These are phyloP conservation scores for Bruguiera sexangula DNA, from an alignment of 345 rosid species.

Conservation along the genomic window DNA sequence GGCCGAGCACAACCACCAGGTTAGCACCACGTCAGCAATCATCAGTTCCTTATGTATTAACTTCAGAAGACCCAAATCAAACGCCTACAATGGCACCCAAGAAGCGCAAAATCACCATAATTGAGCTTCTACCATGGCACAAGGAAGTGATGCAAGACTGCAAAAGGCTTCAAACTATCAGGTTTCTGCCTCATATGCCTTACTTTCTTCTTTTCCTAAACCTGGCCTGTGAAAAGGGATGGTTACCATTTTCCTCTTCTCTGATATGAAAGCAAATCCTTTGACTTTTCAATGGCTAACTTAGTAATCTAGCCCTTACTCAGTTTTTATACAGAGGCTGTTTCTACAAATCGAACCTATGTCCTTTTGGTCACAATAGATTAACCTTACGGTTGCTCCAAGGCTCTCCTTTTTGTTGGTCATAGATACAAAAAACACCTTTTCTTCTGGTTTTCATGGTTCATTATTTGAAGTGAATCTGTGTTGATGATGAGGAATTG, in stretches of 20 bases:
- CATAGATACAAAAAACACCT: too few relatives aligned
- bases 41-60: constrained; percentile 32
- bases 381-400: too few relatives aligned
- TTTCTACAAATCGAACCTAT: too few relatives aligned
- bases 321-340: too few relatives aligned
- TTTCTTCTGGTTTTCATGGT: too few relatives aligned
- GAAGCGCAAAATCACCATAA: constrained; percentile 58
- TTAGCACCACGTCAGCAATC: constrained; percentile 32
- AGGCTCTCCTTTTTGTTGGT: too few relatives aligned
- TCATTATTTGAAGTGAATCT: too few relatives aligned
- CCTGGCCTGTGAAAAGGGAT: background rate
- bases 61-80: constrained; percentile 26
- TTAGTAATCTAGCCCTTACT: too few relatives aligned
- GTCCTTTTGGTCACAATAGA: too few relatives aligned
- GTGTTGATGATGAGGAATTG: background rate
- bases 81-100: constrained; percentile 34
- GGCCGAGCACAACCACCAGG: constrained; percentile 25
- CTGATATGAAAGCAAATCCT: too few relatives aligned
- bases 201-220: background rate
- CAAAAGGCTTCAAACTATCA: constrained; percentile 46
- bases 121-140: constrained; percentile 62
- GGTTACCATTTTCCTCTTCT: too few relatives aligned
- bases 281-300: too few relatives aligned
- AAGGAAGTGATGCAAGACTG: constrained; percentile 49
- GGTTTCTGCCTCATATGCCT: constrained; percentile 37